Percentiles rank a stretch among this genome's conserved stretches.
phyloP scores from a whole-genome alignment of 805 yeast species.

The Lipomyces anomalus region DNA sequence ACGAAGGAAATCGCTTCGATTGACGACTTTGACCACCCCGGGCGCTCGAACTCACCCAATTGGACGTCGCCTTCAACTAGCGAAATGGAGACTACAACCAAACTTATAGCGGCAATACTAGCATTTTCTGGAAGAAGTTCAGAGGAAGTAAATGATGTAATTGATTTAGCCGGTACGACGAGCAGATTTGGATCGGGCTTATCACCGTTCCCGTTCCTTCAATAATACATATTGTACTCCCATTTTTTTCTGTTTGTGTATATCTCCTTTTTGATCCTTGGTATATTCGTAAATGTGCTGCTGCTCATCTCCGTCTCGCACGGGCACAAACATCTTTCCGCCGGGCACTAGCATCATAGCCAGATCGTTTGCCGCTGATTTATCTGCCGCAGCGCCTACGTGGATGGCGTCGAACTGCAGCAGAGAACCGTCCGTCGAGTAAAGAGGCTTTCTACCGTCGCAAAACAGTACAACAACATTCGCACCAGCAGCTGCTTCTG shows the following conservation, averaged over 20 bases:
- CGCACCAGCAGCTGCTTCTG: slow-evolving; percentile 4
- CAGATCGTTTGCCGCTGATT: slow-evolving; percentile 4
- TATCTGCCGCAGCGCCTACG: slow-evolving; percentile 7
- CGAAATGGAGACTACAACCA: neutral
- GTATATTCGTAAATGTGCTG: slow-evolving; percentile 17
- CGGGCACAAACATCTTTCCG: slow-evolving; percentile 24
- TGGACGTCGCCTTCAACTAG: neutral
- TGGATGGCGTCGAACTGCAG: slow-evolving; percentile 23
- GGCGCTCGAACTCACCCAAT: neutral
- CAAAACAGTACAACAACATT: slow-evolving; percentile 11
- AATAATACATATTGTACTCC: slow-evolving; percentile 21
- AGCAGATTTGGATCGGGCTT: no score
- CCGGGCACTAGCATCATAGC: slow-evolving; percentile 17
- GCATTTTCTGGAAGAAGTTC: no score
- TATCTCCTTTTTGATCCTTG: slow-evolving; percentile 7
- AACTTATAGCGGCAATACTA: neutral
- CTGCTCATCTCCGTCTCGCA: slow-evolving; percentile 7
- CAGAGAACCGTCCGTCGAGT: no score
- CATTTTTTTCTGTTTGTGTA: slow-evolving; percentile 10
- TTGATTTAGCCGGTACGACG: neutral
- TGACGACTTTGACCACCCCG: slow-evolving; percentile 31
- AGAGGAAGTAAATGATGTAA: no score
- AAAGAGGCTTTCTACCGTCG: slow-evolving; percentile 21
- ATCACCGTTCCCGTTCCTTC: slow-evolving; percentile 11
- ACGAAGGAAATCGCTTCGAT: slow-evolving; percentile 8